Evolutionary conservation across 768 basidiomycete genomes (phyloP).

Genomic region (Naganishia onofrii): DNA sequence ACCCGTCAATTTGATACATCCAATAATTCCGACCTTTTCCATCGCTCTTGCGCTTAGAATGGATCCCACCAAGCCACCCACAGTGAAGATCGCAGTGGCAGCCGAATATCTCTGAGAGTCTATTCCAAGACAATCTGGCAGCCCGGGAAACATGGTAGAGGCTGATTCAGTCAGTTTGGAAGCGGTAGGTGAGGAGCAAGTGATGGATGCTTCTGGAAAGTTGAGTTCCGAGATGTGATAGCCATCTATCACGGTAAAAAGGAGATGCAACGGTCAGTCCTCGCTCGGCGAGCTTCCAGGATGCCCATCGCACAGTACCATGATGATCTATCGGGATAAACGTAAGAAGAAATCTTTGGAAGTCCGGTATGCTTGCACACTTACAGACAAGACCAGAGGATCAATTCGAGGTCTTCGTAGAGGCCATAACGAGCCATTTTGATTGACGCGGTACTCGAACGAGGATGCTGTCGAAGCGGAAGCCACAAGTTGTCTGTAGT

Average conservation of each 20-base stretch:
- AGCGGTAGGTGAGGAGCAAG: slow-evolving; percentile 56
- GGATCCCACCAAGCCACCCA: slow-evolving; percentile 75
- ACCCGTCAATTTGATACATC: slow-evolving; percentile 45
- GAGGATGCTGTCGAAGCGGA: background rate
- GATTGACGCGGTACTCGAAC: background rate
- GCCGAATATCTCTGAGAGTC: slow-evolving; percentile 71
- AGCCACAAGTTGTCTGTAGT: too few relatives aligned
- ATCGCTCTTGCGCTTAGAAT: slow-evolving; percentile 41
- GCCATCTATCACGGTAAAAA: slow-evolving; percentile 54
- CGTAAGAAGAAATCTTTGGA: background rate
- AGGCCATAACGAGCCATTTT: background rate
- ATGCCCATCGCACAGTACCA: slow-evolving; percentile 52
- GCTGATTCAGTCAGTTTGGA: slow-evolving; percentile 12
- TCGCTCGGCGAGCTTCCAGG: background rate
- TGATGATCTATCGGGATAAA: slow-evolving; percentile 38
- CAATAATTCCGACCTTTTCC: slow-evolving; percentile 37
- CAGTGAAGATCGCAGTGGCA: slow-evolving; percentile 79
- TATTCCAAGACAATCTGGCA: slow-evolving; percentile 78
- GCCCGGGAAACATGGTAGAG: slow-evolving; percentile 14
- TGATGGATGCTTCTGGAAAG: slow-evolving; percentile 73
- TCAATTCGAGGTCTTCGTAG: background rate
- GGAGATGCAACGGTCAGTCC: background rate
- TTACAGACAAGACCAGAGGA: background rate
- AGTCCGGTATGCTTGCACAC: background rate
- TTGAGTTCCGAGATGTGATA: slow-evolving; percentile 90